A percentile compares a stretch with the other conserved stretches of the same genome.
Evolutionary conservation across 2,329 filamentous ascomycete species (phyloP).

Genomic region (Lasiodiplodia hormozganensis): DNA sequence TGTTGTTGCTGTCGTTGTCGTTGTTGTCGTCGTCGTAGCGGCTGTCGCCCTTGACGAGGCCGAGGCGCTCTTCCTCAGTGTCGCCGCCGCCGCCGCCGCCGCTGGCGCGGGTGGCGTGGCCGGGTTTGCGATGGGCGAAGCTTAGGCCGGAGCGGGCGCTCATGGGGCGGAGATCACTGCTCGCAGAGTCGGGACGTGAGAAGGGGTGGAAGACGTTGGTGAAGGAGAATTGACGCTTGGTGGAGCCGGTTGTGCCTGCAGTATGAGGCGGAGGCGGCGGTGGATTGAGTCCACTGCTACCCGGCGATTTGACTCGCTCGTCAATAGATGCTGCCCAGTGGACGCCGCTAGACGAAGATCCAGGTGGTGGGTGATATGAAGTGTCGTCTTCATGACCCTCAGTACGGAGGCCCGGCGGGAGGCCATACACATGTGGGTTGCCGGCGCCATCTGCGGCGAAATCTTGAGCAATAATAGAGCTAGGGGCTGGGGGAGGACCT

Average conservation of each 20-base stretch:
- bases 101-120: slow-evolving; percentile 38
- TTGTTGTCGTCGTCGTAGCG: slow-evolving; percentile 2
- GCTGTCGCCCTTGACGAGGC: slow-evolving; percentile 77
- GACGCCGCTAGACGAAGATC: slow-evolving; percentile 32
- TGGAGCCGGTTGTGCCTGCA: slow-evolving; percentile 45
- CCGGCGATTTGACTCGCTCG: slow-evolving; percentile 51
- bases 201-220: slow-evolving; percentile 73
- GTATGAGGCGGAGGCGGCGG: slow-evolving; percentile 65
- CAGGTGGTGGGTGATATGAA: slow-evolving; percentile 48
- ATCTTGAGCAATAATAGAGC: slow-evolving; percentile 16
- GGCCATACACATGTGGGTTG: slow-evolving; percentile 56
- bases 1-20: background rate
- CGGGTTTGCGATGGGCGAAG: slow-evolving; percentile 32
- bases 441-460: slow-evolving; percentile 30
- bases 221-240: slow-evolving; percentile 87
- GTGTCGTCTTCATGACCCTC: slow-evolving; percentile 55
- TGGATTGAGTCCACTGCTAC: slow-evolving; percentile 52
- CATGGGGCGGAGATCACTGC: slow-evolving; percentile 29
- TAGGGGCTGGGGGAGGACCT: slow-evolving; percentile 4
- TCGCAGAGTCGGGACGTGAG: slow-evolving; percentile 48
- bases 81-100: slow-evolving; percentile 45
- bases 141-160: slow-evolving; percentile 39
- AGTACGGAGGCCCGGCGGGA: slow-evolving; percentile 49
- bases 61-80: slow-evolving; percentile 83
- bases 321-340: slow-evolving; percentile 49